Evolutionary conservation across 2,329 filamentous ascomycete species (phyloP), one percentile per base, ranked within the genome.

Genomic region (Diplodia corticola): DNA sequence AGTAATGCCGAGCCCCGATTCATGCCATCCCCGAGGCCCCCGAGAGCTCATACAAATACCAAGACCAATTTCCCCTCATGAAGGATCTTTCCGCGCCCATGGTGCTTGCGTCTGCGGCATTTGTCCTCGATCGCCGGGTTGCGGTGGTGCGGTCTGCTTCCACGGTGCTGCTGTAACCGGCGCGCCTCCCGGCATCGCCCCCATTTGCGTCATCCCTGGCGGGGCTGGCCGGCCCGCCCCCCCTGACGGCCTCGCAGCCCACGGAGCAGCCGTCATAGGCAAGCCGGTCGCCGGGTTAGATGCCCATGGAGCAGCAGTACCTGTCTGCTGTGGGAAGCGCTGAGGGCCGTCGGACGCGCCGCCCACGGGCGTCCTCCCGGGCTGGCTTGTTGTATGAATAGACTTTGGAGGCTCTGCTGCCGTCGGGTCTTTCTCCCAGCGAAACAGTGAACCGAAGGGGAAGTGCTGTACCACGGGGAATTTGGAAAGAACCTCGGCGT

Each of bases 381-480:
- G 78, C 63, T 80, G 78, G 37, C 70, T 76, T 0, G 73, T 68
- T 4, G 75, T 77, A 65, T 79, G 77, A 0, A 77, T 71, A 13
- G 73, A 77, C 13, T 72, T 70, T 40, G 72, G 70, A 7, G 76
- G 73, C 6, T 70, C 35, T 44, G 71, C 68, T 17, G 80, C 80
- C 9, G 73, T 55, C 26, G 81, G 78, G 68, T 84, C 80, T n/a
- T 72, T 69, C 69, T 81, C 78, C 81, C 82, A 84, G 44, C 70
- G 69, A 69, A 83, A 83, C 12, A 84, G 72, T n/a, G 80, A 81
- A 20, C 82, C 82, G 66, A 84, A 83, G 3, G 79, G 80, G 67
- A 84, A 98, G 78, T 99, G 95, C 79, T 99, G 95, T n/a, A 99
- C 92, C 2, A 99, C 95, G 2, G 95, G 95, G 74, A 97, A 97